Base-by-base conservation (phyloP, 768 basidiomycete species). In the Lentinula edodes region DNA sequence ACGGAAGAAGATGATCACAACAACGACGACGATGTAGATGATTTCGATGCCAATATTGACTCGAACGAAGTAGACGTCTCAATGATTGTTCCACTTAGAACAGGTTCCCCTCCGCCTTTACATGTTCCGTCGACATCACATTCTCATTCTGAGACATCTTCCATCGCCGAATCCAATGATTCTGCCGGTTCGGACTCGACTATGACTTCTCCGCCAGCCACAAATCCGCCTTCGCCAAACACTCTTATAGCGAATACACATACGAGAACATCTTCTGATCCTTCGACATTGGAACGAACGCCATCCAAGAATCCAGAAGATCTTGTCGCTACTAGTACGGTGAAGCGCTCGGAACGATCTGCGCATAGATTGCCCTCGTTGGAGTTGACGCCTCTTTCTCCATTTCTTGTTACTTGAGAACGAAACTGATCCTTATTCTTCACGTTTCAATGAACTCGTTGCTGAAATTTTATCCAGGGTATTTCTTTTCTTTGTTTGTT, bases 121-220 rank as follows among this genome's bases (percentile, higher is more conserved):
- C 51, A 52, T 34, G 28, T 9, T 15, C 23, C 32, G 16, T 41
- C 9, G 8, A 8, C 20, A 28, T 41, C 41, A 32, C 39, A 28
- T 32, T 43, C 18, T 43, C 41, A 38, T 9, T 41, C 55, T 12
- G 55, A 28, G 41, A 43, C 41, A 41, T 56, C 55, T 18, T 42
- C 53, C 53, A 23, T 52, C 28, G n/a, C n/a, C 18, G 53, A 35
- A 12, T 48, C 46, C 9, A 20, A 38, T 34, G 39, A 38, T 10
- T 13, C 20, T 32, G 28, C 28, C 5, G 32, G n/a, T 32, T 52
- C 51, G n/a, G 51, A 34, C 18, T 87, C 56, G 78, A 82, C 66
- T 83, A 85, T 69, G 85, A 85, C 69, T 71, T 86, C 15, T 82
- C 82, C 15, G 87, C 87, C 75, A 85, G 84, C 0, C 85, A 52